Conservation (phyloP, 345 rosid species). For the Hypericum perforatum region DNA sequence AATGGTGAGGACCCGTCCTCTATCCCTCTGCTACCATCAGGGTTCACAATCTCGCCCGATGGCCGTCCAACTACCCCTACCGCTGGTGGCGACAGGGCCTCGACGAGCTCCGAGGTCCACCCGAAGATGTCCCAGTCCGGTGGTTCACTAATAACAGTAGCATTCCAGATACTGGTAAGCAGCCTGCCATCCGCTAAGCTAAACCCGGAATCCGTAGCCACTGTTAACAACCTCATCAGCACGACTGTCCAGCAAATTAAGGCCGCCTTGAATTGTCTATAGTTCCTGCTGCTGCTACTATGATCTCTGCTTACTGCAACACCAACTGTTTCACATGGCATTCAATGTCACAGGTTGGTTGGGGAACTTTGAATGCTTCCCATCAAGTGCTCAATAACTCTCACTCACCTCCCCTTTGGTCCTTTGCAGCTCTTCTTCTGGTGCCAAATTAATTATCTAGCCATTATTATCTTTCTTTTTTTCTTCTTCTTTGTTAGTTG, state of each 20-base stretch:
- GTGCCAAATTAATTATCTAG: too few relatives aligned
- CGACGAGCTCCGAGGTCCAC: constrained; percentile 44
- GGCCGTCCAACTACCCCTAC: constrained; percentile 28
- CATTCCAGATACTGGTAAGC: constrained; percentile 88
- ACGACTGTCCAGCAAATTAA: constrained; percentile 90
- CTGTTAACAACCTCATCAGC: constrained; percentile 78
- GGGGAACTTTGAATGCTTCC: constrained; percentile 16
- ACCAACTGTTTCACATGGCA: constrained; percentile 33
- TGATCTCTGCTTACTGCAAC: constrained; percentile 18
- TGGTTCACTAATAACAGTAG: constrained; percentile 77
- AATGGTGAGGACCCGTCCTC: constrained; percentile 86
- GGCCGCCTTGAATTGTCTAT: constrained; percentile 70
- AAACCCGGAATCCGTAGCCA: constrained; percentile 86
- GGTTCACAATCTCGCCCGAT: constrained; percentile 71
- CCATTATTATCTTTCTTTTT: too few relatives aligned
- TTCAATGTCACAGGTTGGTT: constrained; percentile 20
- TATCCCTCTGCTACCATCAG: constrained; percentile 88
- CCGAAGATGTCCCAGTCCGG: constrained; percentile 29
- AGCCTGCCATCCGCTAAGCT: constrained; percentile 79
- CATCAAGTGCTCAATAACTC: constrained; percentile 20
- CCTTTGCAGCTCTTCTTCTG: too few relatives aligned
- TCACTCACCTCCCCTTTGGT: too few relatives aligned
- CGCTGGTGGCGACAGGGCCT: constrained; percentile 40
- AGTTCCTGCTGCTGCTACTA: constrained; percentile 35
- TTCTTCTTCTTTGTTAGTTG: too few relatives aligned